phyloP scores from a whole-genome alignment of 2,329 filamentous ascomycete genomes.

The Clonostachys chloroleuca region DNA sequence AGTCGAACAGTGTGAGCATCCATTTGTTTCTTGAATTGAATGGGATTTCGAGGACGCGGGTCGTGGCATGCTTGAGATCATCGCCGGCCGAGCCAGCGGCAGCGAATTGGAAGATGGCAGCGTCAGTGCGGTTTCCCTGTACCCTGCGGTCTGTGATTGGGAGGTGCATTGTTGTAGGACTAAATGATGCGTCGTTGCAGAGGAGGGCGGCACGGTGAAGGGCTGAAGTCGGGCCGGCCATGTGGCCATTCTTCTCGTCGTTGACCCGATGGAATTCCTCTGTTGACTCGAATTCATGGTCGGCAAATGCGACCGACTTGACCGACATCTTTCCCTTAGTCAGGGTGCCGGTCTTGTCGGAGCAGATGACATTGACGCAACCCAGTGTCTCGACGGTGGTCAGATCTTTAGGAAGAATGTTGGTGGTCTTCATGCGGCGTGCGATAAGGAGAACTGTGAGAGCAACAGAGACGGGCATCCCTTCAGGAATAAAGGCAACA shows the following conservation, averaged over 20 bases:
- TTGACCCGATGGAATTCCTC: constrained; percentile 14
- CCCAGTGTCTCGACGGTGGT: constrained; percentile 48
- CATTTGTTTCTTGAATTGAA: constrained; percentile 50
- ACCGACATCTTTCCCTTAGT: constrained; percentile 50
- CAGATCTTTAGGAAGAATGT: constrained; percentile 48
- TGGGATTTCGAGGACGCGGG: constrained; percentile 31
- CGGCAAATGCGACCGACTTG: constrained; percentile 10
- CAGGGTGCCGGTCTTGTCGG: constrained; percentile 53
- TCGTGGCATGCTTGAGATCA: constrained; percentile 7
- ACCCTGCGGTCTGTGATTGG: constrained; percentile 25
- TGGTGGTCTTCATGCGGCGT: constrained; percentile 45
- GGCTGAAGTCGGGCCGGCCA: neutral
- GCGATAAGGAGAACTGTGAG: constrained; percentile 54
- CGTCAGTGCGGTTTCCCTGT: constrained; percentile 37
- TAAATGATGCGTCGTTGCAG: constrained; percentile 38
- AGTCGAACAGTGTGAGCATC: constrained; percentile 32
- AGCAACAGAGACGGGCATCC: constrained; percentile 65
- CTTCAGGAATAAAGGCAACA: constrained; percentile 64
- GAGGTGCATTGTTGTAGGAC: constrained; percentile 25
- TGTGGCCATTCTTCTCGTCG: neutral
- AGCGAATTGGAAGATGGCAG: constrained; percentile 32
- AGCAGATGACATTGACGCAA: constrained; percentile 52
- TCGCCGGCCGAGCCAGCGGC: constrained; percentile 14
- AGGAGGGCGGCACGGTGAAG: constrained; percentile 22
- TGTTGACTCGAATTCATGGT: constrained; percentile 11